Conservation (phyloP, 2,329 filamentous ascomycete genomes). For the Lachnellula cervina region DNA sequence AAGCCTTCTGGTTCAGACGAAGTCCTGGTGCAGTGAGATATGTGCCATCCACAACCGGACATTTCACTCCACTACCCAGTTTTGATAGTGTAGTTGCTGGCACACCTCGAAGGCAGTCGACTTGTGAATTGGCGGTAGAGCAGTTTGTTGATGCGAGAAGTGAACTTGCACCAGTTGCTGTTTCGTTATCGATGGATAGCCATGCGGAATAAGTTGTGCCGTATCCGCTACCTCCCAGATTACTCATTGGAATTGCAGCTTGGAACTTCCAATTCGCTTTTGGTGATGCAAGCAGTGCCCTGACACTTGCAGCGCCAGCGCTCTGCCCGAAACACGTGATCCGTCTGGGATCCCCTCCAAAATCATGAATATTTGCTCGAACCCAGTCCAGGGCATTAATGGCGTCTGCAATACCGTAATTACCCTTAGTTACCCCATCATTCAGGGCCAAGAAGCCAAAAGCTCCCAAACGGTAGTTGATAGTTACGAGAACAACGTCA, state of each 20-base stretch:
- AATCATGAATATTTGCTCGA: slow-evolving; percentile 30
- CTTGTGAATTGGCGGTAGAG: slow-evolving; percentile 13
- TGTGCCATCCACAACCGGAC: slow-evolving; percentile 27
- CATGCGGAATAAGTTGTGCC: slow-evolving; percentile 20
- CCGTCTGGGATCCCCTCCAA: slow-evolving; percentile 32
- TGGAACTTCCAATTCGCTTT: slow-evolving; percentile 19
- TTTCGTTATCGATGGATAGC: slow-evolving; percentile 13
- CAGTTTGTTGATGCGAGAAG: slow-evolving; percentile 19
- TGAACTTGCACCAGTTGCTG: slow-evolving; percentile 9
- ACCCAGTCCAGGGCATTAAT: slow-evolving; percentile 33
- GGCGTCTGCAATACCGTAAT: slow-evolving; percentile 41
- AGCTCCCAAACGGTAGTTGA: slow-evolving; percentile 42
- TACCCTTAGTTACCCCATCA: slow-evolving; percentile 39
- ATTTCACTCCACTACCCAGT: slow-evolving; percentile 7
- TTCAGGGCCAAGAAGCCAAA: slow-evolving; percentile 44
- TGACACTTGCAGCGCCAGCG: slow-evolving; percentile 36
- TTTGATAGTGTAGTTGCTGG: slow-evolving; percentile 11
- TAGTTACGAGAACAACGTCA: slow-evolving; percentile 20
- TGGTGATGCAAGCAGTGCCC: slow-evolving; percentile 22
- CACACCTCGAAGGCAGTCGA: slow-evolving; percentile 17
- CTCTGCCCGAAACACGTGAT: slow-evolving; percentile 41
- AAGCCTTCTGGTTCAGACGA: slow-evolving; percentile 4
- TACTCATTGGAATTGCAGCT: slow-evolving; percentile 21
- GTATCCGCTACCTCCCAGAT: slow-evolving; percentile 20
- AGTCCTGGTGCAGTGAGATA: slow-evolving; percentile 23